Evolutionary conservation across 495 filamentous ascomycete species (phyloP).

Genomic region (Xylaria telfairii): DNA sequence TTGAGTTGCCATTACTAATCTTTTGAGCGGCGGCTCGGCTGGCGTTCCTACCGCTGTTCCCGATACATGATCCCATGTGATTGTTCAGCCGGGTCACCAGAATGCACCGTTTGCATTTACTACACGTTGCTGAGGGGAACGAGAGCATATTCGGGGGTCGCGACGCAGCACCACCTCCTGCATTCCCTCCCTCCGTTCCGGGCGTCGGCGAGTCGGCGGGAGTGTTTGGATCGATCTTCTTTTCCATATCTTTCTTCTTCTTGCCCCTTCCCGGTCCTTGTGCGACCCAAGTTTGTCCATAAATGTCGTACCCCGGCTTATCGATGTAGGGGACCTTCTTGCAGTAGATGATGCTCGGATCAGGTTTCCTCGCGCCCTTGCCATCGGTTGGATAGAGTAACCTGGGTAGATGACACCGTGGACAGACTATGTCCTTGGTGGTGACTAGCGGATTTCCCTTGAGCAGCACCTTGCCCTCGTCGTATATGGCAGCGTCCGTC

Average conservation of each 20-base stretch:
- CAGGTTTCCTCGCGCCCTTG: constrained; percentile 63
- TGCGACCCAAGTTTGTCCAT: constrained; percentile 73
- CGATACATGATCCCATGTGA: constrained; percentile 82
- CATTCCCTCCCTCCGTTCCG: constrained; percentile 49
- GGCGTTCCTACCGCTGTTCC: constrained; percentile 71
- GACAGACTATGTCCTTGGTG: constrained; percentile 71
- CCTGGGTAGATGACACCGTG: constrained; percentile 68
- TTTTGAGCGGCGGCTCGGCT: constrained; percentile 64
- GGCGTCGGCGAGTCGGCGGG: constrained; percentile 56
- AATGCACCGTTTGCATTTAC: constrained; percentile 61
- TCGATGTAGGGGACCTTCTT: constrained; percentile 75
- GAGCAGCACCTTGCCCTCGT: constrained; percentile 72
- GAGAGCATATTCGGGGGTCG: constrained; percentile 61
- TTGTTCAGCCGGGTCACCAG: constrained; percentile 66
- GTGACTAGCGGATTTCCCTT: constrained; percentile 80
- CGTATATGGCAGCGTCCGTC: constrained; percentile 73
- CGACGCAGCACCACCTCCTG: constrained; percentile 45
- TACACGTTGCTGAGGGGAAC: constrained; percentile 66
- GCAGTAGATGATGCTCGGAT: constrained; percentile 73
- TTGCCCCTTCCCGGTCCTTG: constrained; percentile 61
- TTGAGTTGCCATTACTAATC: constrained; percentile 59
- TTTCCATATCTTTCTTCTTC: constrained; percentile 65
- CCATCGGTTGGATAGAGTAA: constrained; percentile 69
- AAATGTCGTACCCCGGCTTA: constrained; percentile 78
- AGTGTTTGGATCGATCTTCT: constrained; percentile 57